Evolutionary conservation across 139 green algal species (phyloP).

Genomic region (Tetraselmis striata): DNA sequence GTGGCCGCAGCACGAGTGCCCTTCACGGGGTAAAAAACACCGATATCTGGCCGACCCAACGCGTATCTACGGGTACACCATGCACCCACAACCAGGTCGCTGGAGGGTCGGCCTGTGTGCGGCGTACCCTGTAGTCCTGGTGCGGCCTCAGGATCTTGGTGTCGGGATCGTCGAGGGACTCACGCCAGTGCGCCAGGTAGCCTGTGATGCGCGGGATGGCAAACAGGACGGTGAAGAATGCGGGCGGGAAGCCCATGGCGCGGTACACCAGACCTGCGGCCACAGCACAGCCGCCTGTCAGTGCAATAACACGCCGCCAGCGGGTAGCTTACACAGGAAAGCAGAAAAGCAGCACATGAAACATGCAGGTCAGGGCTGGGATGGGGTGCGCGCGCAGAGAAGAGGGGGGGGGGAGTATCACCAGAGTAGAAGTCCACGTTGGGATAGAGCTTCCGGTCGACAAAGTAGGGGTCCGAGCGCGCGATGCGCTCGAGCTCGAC

Average conservation of each 20-base stretch:
- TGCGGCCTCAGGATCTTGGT: conserved; percentile 95
- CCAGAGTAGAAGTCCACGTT: conserved; percentile 99
- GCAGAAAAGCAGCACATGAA: no score
- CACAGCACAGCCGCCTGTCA: neutral
- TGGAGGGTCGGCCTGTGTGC: no score
- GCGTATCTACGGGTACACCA: no score
- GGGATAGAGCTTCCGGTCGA: conserved; percentile 93
- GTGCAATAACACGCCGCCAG: no score
- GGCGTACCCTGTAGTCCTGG: conserved; percentile 80
- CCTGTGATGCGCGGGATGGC: conserved; percentile 85
- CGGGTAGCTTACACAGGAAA: no score
- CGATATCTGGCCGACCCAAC: no score
- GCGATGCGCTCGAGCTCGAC: conserved; percentile 75
- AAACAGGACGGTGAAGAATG: conserved; percentile 99
- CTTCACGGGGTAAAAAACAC: no score
- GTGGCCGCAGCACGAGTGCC: no score
- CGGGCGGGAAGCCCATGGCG: conserved; percentile 93
- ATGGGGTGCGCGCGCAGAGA: no score
- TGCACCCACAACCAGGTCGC: no score
- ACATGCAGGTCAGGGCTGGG: no score
- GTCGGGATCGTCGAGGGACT: conserved; percentile 90
- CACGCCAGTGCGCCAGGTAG: conserved; percentile 96
- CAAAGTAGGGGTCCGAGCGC: conserved; percentile 73
- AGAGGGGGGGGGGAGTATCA: conserved; percentile 7
- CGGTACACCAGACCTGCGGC: conserved; percentile 74